Evolutionary conservation across 441 rosid species (phyloP).

Genomic region (Metrosideros polymorpha): DNA sequence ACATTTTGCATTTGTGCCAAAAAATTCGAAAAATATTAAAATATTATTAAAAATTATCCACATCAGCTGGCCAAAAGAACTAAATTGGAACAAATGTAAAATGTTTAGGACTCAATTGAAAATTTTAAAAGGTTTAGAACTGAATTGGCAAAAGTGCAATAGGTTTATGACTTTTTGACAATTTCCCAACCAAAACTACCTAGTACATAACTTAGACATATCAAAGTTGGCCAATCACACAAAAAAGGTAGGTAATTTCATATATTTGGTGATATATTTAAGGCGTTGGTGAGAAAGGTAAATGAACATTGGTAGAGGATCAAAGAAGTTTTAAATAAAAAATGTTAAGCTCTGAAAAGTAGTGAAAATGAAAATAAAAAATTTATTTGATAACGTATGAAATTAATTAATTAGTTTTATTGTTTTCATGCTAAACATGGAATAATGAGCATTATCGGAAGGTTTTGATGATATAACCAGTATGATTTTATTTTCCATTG

Average conservation of each 20-base stretch:
- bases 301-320: background rate
- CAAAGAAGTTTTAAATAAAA: background rate
- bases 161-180: too few relatives aligned
- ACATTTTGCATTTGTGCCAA: too few relatives aligned
- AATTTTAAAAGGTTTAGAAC: too few relatives aligned
- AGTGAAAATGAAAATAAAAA: background rate
- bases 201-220: background rate
- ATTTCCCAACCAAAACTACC: background rate
- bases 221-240: background rate
- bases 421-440: too few relatives aligned
- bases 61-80: too few relatives aligned
- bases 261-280: background rate
- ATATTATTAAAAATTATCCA: too few relatives aligned
- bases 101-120: too few relatives aligned
- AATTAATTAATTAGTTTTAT: background rate
- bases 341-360: background rate
- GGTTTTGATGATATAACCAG: background rate
- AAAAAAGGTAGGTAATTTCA: background rate
- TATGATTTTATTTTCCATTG: background rate
- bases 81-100: too few relatives aligned
- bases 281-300: background rate
- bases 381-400: background rate
- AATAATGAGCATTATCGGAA: too few relatives aligned
- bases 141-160: too few relatives aligned
- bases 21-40: too few relatives aligned